phyloP scores from a whole-genome alignment of 2,329 filamentous ascomycete species.

The Ophiostoma sp. region DNA sequence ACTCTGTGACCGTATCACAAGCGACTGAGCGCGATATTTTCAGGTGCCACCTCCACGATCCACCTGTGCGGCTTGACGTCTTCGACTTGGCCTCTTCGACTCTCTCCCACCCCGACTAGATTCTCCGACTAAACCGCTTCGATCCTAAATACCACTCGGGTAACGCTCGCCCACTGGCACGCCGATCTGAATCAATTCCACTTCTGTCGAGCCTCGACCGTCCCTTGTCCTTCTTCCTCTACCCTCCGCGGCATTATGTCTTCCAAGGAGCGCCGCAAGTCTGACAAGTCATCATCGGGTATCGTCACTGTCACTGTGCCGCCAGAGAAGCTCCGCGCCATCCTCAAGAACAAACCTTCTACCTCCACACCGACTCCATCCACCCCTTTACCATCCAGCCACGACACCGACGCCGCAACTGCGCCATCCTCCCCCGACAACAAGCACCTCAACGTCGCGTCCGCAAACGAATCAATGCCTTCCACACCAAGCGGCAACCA shows the following conservation, averaged over 20 bases:
- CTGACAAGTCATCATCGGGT: conserved; percentile 31
- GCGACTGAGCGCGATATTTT: too few relatives aligned
- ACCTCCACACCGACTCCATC: neutral
- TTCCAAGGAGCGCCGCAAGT: conserved; percentile 43
- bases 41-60: too few relatives aligned
- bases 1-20: too few relatives aligned
- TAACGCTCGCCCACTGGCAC: neutral
- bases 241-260: conserved; percentile 27
- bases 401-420: conserved; percentile 14
- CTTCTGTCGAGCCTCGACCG: neutral
- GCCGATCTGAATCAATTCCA: conserved; percentile 4
- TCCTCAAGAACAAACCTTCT: conserved; percentile 29
- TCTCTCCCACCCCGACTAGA: neutral
- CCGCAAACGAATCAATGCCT: conserved; percentile 47
- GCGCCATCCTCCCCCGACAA: conserved; percentile 40
- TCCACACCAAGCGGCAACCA: conserved; percentile 44
- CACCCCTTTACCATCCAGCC: neutral
- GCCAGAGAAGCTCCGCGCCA: conserved; percentile 45
- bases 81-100: neutral
- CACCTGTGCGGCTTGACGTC: neutral
- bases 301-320: conserved; percentile 51
- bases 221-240: conserved; percentile 10
- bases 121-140: neutral
- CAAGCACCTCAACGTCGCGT: conserved; percentile 38
- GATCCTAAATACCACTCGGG: neutral